phyloP scores from a whole-genome alignment of 179 eudicot genomes.

The Gypsophila paniculata region DNA sequence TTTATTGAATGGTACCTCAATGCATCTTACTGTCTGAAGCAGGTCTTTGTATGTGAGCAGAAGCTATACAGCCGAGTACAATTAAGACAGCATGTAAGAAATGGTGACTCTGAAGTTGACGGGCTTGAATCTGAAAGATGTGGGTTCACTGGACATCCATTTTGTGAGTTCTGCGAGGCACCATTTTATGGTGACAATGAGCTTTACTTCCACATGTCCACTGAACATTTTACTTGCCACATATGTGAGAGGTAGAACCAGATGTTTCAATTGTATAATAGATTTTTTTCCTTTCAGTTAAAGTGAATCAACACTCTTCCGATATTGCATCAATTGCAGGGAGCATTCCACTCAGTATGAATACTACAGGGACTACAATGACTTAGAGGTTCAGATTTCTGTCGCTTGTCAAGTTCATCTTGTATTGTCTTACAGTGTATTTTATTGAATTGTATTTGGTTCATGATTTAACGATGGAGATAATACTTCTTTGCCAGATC shows the following conservation, averaged over 20 bases:
- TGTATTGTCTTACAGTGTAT: not conserved
- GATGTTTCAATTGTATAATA: constrained; percentile 14
- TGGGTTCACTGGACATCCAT: constrained; percentile 89
- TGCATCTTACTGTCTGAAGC: constrained; percentile 22
- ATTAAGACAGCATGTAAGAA: constrained; percentile 60
- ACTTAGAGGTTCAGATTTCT: constrained; percentile 64
- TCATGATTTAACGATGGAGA: constrained; percentile 9
- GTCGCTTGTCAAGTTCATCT: constrained; percentile 9
- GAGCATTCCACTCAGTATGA: constrained; percentile 62
- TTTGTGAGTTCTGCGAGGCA: constrained; percentile 69
- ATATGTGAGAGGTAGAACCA: constrained; percentile 71
- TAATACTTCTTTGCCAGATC: constrained; percentile 31
- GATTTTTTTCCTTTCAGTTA: constrained; percentile 24
- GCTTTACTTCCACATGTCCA: constrained; percentile 73
- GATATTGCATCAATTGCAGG: constrained; percentile 45
- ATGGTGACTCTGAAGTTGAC: constrained; percentile 80
- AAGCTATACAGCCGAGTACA: constrained; percentile 78
- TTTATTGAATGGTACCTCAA: not conserved
- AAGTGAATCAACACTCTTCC: constrained; percentile 22
- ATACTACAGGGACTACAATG: constrained; percentile 78
- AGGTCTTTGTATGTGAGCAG: constrained; percentile 89
- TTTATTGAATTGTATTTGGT: not conserved
- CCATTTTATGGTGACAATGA: constrained; percentile 92
- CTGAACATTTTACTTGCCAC: constrained; percentile 84
- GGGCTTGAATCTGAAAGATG: constrained; percentile 87